These are phyloP conservation scores for Firmiana major DNA, from an alignment of 345 rosid species.

Conservation along the genomic window DNA sequence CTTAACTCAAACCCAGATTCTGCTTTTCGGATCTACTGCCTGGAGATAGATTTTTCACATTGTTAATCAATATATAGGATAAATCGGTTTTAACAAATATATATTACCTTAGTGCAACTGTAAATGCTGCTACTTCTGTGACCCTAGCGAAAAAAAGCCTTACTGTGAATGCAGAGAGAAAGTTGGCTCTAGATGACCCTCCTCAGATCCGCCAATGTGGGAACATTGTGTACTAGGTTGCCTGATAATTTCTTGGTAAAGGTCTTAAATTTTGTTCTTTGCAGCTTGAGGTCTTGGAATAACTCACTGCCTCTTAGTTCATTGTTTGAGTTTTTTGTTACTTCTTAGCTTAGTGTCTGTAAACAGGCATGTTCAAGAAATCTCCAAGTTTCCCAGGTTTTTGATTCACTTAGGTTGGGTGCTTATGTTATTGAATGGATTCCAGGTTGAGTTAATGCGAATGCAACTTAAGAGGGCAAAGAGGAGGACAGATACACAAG, in stretches of 20 bases:
- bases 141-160: too few relatives aligned
- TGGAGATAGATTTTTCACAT: not conserved
- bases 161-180: too few relatives aligned
- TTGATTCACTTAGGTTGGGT: constrained; percentile 6
- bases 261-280: not conserved
- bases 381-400: not conserved
- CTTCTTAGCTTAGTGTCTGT: not conserved
- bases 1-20: not conserved
- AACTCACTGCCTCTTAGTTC: not conserved
- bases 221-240: too few relatives aligned
- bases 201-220: too few relatives aligned
- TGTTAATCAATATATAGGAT: not conserved
- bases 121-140: too few relatives aligned
- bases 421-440: not conserved
- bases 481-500: constrained; percentile 53
- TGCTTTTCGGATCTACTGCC: constrained; percentile 7
- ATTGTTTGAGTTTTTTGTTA: not conserved
- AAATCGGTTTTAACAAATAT: not conserved
- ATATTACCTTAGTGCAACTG: too few relatives aligned
- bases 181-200: too few relatives aligned
- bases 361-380: not conserved
- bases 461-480: constrained; percentile 54
- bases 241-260: not conserved
- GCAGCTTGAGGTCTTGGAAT: not conserved
- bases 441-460: constrained; percentile 53